Percentiles rank a stretch among this genome's conserved stretches.
phyloP scores from a whole-genome alignment of 306 rosid species.

The Quercus suber region DNA sequence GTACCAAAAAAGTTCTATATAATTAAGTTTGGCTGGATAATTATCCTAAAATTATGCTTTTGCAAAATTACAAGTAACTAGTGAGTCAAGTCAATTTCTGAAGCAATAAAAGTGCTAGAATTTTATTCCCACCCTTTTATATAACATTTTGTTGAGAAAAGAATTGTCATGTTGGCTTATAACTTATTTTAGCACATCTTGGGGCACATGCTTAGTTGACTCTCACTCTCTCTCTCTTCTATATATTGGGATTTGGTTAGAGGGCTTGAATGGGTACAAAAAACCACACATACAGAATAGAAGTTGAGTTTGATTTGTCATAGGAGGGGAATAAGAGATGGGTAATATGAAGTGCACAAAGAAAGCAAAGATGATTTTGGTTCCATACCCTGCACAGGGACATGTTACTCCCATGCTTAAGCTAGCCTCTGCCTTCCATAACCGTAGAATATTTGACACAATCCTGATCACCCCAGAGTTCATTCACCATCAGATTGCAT shows the following conservation, averaged over 20 bases:
- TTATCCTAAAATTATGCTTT: too few species aligned
- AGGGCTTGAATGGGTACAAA: not conserved
- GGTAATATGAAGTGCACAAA: conserved; percentile 29
- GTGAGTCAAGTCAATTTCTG: too few species aligned
- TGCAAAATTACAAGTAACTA: too few species aligned
- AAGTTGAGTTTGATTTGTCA: too few species aligned
- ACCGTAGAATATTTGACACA: conserved; percentile 39
- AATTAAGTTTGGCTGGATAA: too few species aligned
- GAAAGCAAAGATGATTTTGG: conserved; percentile 41
- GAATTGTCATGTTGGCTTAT: not conserved
- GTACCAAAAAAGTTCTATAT: too few species aligned
- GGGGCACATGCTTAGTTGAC: conserved; percentile 32
- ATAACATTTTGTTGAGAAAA: too few species aligned
- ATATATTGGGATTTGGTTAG: not conserved
- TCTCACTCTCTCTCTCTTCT: not conserved
- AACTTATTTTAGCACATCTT: not conserved
- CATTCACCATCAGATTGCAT: conserved; percentile 36
- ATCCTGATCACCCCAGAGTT: conserved; percentile 44
- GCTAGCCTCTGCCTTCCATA: conserved; percentile 43
- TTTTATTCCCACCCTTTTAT: too few species aligned
- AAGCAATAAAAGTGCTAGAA: too few species aligned
- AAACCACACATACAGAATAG: not conserved
- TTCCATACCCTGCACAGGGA: conserved; percentile 94
- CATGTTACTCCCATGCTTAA: conserved; percentile 83
- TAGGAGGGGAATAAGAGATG: too few species aligned